Percentiles rank a stretch among this genome's conserved stretches.
Evolutionary conservation across 306 rosid genomes (phyloP).

Genomic region (Arachis hypogaea): DNA sequence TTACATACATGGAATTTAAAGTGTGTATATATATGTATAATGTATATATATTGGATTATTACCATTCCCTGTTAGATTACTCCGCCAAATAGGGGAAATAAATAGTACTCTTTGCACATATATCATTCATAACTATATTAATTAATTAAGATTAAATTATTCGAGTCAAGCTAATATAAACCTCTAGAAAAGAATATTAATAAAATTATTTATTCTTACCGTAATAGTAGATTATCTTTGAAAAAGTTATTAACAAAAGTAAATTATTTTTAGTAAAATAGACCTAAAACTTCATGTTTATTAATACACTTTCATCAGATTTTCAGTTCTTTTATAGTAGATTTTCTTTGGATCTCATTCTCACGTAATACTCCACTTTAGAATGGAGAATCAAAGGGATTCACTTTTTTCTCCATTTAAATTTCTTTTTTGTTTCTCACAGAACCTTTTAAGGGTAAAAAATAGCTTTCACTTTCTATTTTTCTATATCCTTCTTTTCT

Average conservation of each 20-base stretch:
- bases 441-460: background rate
- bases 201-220: background rate
- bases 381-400: background rate
- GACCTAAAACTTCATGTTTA: background rate
- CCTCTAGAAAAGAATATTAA: too few relatives aligned
- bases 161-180: background rate
- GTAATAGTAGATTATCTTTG: too few relatives aligned
- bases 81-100: background rate
- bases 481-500: background rate
- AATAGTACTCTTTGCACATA: background rate
- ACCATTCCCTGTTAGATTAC: too few relatives aligned
- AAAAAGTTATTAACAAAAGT: too few relatives aligned
- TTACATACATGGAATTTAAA: constrained; percentile 8
- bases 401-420: background rate
- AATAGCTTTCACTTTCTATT: background rate
- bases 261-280: too few relatives aligned
- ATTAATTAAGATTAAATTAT: too few relatives aligned
- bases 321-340: background rate
- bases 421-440: background rate
- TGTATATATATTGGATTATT: background rate
- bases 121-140: too few relatives aligned
- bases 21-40: background rate
- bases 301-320: background rate
- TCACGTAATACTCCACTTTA: too few relatives aligned
- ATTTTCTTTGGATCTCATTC: background rate